Evolutionary conservation across 768 basidiomycete species (phyloP), one percentile per base, ranked within the genome.

Genomic region (Wakefieldia striispora): DNA sequence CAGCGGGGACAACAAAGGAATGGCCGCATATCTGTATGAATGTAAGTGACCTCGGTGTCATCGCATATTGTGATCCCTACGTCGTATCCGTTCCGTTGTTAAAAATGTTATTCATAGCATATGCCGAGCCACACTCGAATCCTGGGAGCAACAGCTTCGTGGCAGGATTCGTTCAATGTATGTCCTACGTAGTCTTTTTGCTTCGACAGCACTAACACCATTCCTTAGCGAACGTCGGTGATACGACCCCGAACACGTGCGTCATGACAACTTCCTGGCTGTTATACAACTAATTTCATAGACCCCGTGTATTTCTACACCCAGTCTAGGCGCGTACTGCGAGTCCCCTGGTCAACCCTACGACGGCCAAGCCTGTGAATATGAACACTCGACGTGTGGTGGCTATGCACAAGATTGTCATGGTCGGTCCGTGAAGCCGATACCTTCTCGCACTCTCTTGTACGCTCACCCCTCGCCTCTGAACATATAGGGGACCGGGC

Each of bases 1-100:
- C 26, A 89, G 86, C 64, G 68, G 77, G 3, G 89, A 91, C 66
- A 91, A 91, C 72, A 91, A 91, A 64, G 89, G 89, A 35, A 89
- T 91, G 86, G 87, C 88, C 3, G 87, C 87, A 8, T 84, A 79
- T 64, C 63, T 90, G 16, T 91, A 88, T 52, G 89, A 91, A 75
- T 70, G 84, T 85, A 50, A 43, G 76, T 48, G 1, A 43, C 34
- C 20, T 9, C 19, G 27, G 13, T 5, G 27, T 13, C n/a, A 33
- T 35, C 11, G 17, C 4, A 5, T 31, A 10, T n/a, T 23, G n/a
- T 19, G 6, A n/a, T 24, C 13, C 16, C 33, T 20, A 24, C 24
- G 5, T 37, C 31, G n/a, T 38, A 13, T 4, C 19, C 29, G 19
- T 35, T 17, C 33, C 13, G 6, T 21, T 34, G 14, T 12, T 14